Conservation (phyloP, 495 filamentous ascomycete genomes). For the Margaritispora aquatica region DNA sequence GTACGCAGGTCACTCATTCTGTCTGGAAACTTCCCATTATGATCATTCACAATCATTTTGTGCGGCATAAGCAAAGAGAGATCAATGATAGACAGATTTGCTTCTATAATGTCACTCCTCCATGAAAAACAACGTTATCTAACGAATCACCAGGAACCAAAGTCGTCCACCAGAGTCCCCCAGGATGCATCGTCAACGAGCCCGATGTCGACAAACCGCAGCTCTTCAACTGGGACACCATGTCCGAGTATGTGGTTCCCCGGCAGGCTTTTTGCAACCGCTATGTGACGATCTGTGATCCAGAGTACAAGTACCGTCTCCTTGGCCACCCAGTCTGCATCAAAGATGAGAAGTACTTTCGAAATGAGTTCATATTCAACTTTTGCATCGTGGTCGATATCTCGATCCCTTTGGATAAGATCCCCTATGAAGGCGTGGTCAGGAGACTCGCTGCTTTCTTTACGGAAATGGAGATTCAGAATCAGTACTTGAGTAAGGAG, state of each 20-base stretch:
- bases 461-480: slow-evolving; percentile 82
- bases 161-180: slow-evolving; percentile 67
- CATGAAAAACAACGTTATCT: not conserved
- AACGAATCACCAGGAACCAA: slow-evolving; percentile 59
- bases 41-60: not conserved
- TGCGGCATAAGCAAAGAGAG: not conserved
- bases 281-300: slow-evolving; percentile 68
- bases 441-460: slow-evolving; percentile 79
- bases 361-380: slow-evolving; percentile 98
- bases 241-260: slow-evolving; percentile 88
- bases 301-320: slow-evolving; percentile 68
- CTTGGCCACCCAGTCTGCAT: slow-evolving; percentile 89
- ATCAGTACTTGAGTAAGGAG: slow-evolving; percentile 60
- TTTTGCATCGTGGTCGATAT: slow-evolving; percentile 73
- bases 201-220: slow-evolving; percentile 47
- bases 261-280: slow-evolving; percentile 86
- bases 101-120: not conserved
- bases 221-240: slow-evolving; percentile 74
- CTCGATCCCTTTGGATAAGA: slow-evolving; percentile 48
- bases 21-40: not conserved
- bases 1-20: slow-evolving; percentile 34
- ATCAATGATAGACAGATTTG: not conserved
- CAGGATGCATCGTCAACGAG: slow-evolving; percentile 64
- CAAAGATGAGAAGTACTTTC: slow-evolving; percentile 63
- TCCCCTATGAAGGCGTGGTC: slow-evolving; percentile 70